Conservation (phyloP, 2,329 filamentous ascomycete species). For the Erysiphe pulchra region DNA sequence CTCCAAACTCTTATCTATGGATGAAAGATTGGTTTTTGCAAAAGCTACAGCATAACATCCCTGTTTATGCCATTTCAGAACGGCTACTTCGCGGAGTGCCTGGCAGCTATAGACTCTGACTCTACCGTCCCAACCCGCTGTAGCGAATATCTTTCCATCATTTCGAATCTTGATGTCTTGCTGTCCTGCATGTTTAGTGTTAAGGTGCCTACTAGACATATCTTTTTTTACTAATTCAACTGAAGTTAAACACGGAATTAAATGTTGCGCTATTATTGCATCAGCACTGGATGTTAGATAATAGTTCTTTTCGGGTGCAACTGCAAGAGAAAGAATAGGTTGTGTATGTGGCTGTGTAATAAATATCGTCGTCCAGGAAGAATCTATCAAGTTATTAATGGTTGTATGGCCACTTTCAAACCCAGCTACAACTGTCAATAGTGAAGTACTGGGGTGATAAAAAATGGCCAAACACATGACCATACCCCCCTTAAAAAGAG, state of each 20-base stretch:
- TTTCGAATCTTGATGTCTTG: conserved; percentile 54
- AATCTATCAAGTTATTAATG: conserved; percentile 21
- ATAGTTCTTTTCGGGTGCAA: conserved; percentile 20
- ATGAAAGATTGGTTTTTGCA: conserved; percentile 18
- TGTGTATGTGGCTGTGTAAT: conserved; percentile 44
- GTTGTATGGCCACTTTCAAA: conserved; percentile 67
- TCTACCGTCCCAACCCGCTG: conserved; percentile 74
- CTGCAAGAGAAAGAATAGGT: conserved; percentile 51
- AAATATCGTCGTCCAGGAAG: conserved; percentile 32
- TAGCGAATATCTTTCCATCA: conserved; percentile 65
- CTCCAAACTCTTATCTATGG: too few relatives aligned
- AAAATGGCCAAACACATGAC: conserved; percentile 57
- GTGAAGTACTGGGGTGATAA: conserved; percentile 16
- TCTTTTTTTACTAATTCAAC: conserved; percentile 22
- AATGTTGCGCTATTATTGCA: conserved; percentile 51
- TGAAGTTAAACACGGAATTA: conserved; percentile 21
- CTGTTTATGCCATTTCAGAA: conserved; percentile 81
- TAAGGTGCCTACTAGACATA: conserved; percentile 15
- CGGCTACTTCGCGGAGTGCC: conserved; percentile 65
- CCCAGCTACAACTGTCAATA: conserved; percentile 41
- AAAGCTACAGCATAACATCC: conserved; percentile 69
- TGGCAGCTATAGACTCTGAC: conserved; percentile 60
- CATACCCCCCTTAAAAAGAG: conserved; percentile 40
- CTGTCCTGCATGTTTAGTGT: conserved; percentile 79
- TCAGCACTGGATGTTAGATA: conserved; percentile 72